Conservation (phyloP, 495 filamentous ascomycete species). For the Aspergillus bridgeri region DNA sequence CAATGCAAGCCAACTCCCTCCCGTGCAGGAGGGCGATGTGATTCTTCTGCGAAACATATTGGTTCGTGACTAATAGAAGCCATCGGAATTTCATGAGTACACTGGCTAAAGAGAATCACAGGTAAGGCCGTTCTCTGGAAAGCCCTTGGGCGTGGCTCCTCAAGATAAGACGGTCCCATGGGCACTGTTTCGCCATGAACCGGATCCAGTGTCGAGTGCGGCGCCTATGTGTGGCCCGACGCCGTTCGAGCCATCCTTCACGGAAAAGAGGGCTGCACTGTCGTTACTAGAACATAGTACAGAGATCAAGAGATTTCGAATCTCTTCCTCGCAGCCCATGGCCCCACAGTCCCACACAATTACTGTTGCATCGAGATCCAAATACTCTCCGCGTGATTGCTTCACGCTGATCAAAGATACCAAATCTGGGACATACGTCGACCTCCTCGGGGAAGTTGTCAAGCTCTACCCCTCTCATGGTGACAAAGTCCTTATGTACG, state of each 20-base stretch:
- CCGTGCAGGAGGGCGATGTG: constrained; percentile 42
- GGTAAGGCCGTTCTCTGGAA: constrained; percentile 22
- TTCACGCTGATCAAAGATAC: constrained; percentile 66
- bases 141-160: constrained; percentile 26
- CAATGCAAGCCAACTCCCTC: constrained; percentile 34
- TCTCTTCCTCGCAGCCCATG: constrained; percentile 2
- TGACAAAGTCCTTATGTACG: constrained; percentile 59
- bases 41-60: constrained; percentile 41
- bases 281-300: constrained; percentile 26
- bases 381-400: constrained; percentile 37
- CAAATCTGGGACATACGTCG: constrained; percentile 52
- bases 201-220: constrained; percentile 20
- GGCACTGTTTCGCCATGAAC: constrained; percentile 36
- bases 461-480: constrained; percentile 53
- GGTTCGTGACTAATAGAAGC: constrained; percentile 25
- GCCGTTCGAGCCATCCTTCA: constrained; percentile 23
- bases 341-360: background rate
- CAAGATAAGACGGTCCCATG: constrained; percentile 30
- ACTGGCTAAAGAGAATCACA: constrained; percentile 13
- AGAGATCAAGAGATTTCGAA: constrained; percentile 14
- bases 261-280: constrained; percentile 28
- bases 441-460: constrained; percentile 75
- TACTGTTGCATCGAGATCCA: constrained; percentile 15
- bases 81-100: background rate
- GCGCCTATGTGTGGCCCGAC: constrained; percentile 31